Evolutionary conservation across 345 rosid genomes (phyloP).

Genomic region (Gossypium stocksii): DNA sequence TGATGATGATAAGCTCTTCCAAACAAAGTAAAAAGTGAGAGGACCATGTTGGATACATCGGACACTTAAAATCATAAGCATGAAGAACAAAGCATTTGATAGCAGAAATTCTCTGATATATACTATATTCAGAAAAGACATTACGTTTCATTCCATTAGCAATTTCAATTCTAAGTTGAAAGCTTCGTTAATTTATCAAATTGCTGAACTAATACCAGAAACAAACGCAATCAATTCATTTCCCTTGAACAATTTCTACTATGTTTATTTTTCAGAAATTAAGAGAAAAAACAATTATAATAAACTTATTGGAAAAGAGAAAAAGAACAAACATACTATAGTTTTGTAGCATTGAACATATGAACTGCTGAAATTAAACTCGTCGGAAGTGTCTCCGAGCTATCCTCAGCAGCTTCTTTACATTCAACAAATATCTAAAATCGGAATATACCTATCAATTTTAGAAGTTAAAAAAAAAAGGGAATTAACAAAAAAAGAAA

Average conservation of each 20-base stretch:
- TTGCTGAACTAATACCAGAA: no score
- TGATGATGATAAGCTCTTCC: no score
- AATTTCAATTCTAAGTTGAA: neutral
- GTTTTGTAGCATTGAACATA: neutral
- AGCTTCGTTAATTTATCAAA: no score
- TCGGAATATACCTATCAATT: neutral
- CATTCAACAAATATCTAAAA: neutral
- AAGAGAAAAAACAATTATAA: neutral
- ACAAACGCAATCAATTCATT: no score
- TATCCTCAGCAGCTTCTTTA: neutral
- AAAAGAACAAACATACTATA: neutral
- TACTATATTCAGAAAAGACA: no score
- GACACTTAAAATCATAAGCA: no score
- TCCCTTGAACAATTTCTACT: no score
- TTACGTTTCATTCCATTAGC: neutral
- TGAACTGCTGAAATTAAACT: constrained; percentile 12
- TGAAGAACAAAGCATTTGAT: no score
- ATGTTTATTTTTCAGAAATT: no score
- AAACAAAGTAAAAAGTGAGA: no score
- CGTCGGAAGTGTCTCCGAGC: constrained; percentile 16
- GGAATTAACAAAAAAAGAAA: neutral
- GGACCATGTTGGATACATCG: no score
- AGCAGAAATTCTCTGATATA: no score
- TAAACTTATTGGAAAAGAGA: neutral
- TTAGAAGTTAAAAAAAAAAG: neutral